Evolutionary conservation across 306 rosid species (phyloP), one percentile per base, ranked within the genome.

Genomic region (Corylus americana): DNA sequence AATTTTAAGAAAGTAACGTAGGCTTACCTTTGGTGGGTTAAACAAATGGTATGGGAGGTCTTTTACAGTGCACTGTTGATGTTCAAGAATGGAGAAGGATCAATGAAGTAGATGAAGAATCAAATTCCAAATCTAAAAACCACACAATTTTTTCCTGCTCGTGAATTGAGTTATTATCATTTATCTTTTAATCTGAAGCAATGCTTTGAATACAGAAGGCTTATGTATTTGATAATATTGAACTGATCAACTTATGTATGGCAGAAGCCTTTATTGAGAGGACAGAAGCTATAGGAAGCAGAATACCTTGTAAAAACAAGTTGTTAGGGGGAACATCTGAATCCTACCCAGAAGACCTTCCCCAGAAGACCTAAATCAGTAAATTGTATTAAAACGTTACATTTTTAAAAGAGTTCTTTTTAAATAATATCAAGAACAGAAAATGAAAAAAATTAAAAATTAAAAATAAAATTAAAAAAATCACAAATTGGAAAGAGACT

Each of bases 21-120:
- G 74, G 74, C 22, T 55, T 80, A 5, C 83, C 83, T 39, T 68
- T 80, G 47, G 83, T 77, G 5, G 69, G 53, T 53, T 17, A 74
- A 80, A 54, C 78, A 64, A 11, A 64, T 73, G 57, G 83, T 35
- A 18, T 31, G 35, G 35, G 35, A 31, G 83, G 78, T 27, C 31
- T 80, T 48, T 55, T 62, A 4, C 57, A 67, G 22, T 73, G 78
- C 5, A 64, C 14, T 14, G 5, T 39, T 17, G 57, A 68, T 14
- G n/a, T 7, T 27, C 12, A 18, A n/a, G 49, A 39, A 35, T 80
- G 78, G 78, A 11, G 11, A 0, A 5, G 39, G 2, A 7, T 80
- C 71, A 22, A 22, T 14, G 16, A 7, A 42, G 55, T 42, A 27
- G 10, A 55, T n/a, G 35, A 44, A 0, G 54, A 74, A 55, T n/a